These are phyloP conservation scores for Cucurbita argyrosperma DNA, from an alignment of 306 rosid species.

Conservation along the genomic window DNA sequence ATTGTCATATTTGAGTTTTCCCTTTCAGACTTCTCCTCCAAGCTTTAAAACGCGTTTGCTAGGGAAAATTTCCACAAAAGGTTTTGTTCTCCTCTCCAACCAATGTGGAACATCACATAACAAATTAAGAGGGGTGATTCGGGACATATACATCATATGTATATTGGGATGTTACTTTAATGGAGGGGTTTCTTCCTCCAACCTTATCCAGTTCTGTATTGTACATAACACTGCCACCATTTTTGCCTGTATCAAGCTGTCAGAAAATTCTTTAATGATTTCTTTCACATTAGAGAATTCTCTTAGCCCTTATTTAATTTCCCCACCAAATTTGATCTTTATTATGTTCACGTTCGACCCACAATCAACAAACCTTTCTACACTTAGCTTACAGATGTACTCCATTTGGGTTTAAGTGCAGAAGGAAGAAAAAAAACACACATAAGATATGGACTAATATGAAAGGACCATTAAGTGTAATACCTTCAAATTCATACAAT, in stretches of 20 bases:
- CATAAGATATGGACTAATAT: too few species aligned
- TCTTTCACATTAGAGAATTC: not conserved
- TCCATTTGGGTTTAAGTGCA: too few species aligned
- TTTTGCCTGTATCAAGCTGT: not conserved
- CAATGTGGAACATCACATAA: too few species aligned
- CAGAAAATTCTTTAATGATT: not conserved
- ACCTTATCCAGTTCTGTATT: not conserved
- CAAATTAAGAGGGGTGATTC: not conserved
- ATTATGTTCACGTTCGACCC: not conserved
- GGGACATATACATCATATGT: not conserved
- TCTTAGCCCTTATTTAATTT: not conserved
- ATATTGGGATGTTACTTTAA: too few species aligned
- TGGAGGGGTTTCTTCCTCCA: not conserved
- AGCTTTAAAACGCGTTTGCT: too few species aligned
- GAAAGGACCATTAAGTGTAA: too few species aligned
- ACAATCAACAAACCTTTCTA: not conserved
- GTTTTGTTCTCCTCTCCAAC: too few species aligned
- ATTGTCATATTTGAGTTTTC: too few species aligned
- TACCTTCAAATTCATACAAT: not conserved
- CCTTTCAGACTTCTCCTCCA: too few species aligned
- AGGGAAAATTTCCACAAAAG: too few species aligned
- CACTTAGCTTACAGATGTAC: not conserved
- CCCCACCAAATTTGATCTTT: not conserved
- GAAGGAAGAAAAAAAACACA: too few species aligned
- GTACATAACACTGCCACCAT: not conserved